Evolutionary conservation across 2,329 filamentous ascomycete species (phyloP).

Genomic region (Neonectria sp.): DNA sequence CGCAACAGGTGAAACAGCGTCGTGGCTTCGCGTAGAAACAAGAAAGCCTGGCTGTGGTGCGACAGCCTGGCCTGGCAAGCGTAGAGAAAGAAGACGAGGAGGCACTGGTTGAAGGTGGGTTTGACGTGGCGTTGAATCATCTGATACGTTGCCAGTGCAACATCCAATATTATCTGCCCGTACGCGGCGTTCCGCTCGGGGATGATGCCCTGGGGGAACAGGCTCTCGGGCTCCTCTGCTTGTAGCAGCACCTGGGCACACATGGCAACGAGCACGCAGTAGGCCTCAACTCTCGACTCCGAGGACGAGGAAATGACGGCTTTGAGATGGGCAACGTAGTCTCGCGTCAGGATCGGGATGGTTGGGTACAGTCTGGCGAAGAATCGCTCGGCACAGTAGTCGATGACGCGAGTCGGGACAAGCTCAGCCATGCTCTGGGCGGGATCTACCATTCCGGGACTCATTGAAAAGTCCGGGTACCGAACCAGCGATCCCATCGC

Average conservation of each 20-base stretch:
- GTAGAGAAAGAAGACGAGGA: slow-evolving; percentile 62
- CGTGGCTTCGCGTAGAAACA: slow-evolving; percentile 60
- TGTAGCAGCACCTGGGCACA: slow-evolving; percentile 60
- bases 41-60: slow-evolving; percentile 60
- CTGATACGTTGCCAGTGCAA: slow-evolving; percentile 54
- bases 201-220: slow-evolving; percentile 52
- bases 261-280: slow-evolving; percentile 56
- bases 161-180: slow-evolving; percentile 56
- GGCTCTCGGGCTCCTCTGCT: slow-evolving; percentile 54
- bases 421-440: slow-evolving; percentile 51
- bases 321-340: slow-evolving; percentile 54
- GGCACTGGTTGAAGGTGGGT: slow-evolving; percentile 56
- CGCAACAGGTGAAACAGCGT: slow-evolving; percentile 56
- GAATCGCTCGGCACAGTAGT: slow-evolving; percentile 58
- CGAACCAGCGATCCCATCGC: slow-evolving; percentile 24
- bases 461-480: slow-evolving; percentile 1
- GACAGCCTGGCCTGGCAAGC: slow-evolving; percentile 59
- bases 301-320: slow-evolving; percentile 36
- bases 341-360: slow-evolving; percentile 59
- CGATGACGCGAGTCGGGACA: slow-evolving; percentile 52
- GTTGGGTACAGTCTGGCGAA: slow-evolving; percentile 58
- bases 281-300: slow-evolving; percentile 52
- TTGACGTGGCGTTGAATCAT: slow-evolving; percentile 51
- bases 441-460: slow-evolving; percentile 15
- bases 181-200: slow-evolving; percentile 55